Conservation (phyloP, 2,329 filamentous ascomycete species). For the Trichocomaceae sp. region DNA sequence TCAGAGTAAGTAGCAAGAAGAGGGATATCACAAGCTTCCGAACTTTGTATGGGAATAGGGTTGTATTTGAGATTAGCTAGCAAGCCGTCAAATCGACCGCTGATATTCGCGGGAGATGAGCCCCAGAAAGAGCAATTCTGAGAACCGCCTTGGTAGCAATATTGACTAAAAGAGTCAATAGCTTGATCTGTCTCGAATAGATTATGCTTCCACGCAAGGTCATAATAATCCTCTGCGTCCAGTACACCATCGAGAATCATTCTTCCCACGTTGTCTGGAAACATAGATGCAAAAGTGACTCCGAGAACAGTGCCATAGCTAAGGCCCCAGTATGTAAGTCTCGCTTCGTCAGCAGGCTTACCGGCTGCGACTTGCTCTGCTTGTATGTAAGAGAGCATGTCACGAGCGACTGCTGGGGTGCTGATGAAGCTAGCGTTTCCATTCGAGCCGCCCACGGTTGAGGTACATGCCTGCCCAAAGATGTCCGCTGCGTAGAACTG, state of each 20-base stretch:
- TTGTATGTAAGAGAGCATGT: conserved; percentile 26
- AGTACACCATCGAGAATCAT: background rate
- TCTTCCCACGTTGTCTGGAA: background rate
- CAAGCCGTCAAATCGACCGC: conserved; percentile 12
- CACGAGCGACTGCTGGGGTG: conserved; percentile 25
- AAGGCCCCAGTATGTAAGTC: background rate
- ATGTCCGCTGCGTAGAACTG: conserved; percentile 14
- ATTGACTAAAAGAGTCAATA: background rate
- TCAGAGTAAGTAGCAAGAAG: conserved; percentile 16
- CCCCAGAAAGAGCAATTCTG: conserved; percentile 15
- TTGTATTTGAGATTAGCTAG: conserved; percentile 14
- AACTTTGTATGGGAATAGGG: conserved; percentile 14
- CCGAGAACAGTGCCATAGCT: conserved; percentile 1
- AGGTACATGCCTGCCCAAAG: conserved; percentile 15
- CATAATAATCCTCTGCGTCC: background rate
- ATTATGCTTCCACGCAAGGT: background rate
- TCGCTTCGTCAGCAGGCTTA: conserved; percentile 12
- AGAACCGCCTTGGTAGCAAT: conserved; percentile 6
- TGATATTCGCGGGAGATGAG: conserved; percentile 11
- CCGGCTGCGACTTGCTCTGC: conserved; percentile 15
- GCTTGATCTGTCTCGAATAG: background rate
- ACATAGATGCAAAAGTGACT: conserved; percentile 1
- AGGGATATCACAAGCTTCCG: conserved; percentile 9
- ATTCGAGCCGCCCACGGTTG: conserved; percentile 13
- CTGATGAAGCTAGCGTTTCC: conserved; percentile 23